These are phyloP conservation scores for Fonsecaea multimorphosa DNA, from an alignment of 2,329 filamentous ascomycete genomes.

Conservation along the genomic window DNA sequence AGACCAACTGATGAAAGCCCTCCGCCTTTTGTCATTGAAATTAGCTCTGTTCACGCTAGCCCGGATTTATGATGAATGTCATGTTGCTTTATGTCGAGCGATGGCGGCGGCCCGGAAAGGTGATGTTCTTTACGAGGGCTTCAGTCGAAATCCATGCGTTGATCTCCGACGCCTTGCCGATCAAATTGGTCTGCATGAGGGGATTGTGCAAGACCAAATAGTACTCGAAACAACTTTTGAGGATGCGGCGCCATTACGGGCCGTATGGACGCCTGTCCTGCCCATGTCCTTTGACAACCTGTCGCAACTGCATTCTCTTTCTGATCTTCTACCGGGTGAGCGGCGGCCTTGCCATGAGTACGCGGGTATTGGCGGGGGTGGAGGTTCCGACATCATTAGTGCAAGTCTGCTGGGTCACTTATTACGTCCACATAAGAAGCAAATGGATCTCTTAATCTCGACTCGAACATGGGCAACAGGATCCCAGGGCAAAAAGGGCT, in stretches of 20 bases:
- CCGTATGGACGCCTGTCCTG: constrained; percentile 26
- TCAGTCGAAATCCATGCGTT: constrained; percentile 26
- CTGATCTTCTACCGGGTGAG: constrained; percentile 34
- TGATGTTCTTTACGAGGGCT: constrained; percentile 22
- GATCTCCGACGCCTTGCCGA: constrained; percentile 27
- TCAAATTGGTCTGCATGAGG: constrained; percentile 13
- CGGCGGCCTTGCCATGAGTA: constrained; percentile 21
- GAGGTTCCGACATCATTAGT: constrained; percentile 39
- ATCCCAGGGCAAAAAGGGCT: constrained; percentile 37
- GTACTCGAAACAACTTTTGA: constrained; percentile 17
- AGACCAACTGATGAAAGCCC: constrained; percentile 20
- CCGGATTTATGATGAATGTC: constrained; percentile 36
- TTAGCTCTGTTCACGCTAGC: constrained; percentile 33
- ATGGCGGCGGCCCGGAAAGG: constrained; percentile 20
- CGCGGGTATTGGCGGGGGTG: constrained; percentile 38
- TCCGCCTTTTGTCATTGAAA: constrained; percentile 21
- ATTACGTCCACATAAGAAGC: constrained; percentile 26
- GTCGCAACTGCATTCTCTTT: constrained; percentile 25
- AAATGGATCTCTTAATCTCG: constrained; percentile 37
- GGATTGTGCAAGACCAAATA: constrained; percentile 27
- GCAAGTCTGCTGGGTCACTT: constrained; percentile 37
- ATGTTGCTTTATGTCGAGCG: constrained; percentile 31
- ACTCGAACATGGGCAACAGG: constrained; percentile 38
- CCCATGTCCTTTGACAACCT: constrained; percentile 35
- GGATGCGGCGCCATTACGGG: constrained; percentile 7